Conservation (phyloP, 2,329 filamentous ascomycete genomes). For the Leptographium flavum region DNA sequence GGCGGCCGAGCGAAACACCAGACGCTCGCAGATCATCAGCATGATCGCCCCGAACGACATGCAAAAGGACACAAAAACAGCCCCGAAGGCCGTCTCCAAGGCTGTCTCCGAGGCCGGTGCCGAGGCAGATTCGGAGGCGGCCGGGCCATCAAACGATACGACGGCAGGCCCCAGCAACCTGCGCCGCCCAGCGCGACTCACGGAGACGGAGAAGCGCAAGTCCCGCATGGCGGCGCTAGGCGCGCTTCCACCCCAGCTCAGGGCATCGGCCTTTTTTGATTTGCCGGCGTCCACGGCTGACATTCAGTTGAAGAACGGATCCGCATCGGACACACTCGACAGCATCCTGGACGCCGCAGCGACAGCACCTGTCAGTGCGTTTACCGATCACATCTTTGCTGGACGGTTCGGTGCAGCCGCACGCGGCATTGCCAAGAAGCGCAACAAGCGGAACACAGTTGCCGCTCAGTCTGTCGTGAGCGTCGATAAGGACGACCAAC, state of each 20-base stretch:
- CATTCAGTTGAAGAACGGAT: conserved; percentile 56
- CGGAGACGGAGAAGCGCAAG: conserved; percentile 22
- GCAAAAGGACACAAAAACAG: neutral
- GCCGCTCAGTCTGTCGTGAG: neutral
- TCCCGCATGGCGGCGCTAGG: conserved; percentile 23
- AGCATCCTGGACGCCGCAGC: conserved; percentile 85
- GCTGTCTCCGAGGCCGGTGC: neutral
- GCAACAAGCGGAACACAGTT: conserved; percentile 19
- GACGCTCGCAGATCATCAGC: conserved; percentile 59
- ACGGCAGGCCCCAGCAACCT: conserved; percentile 8
- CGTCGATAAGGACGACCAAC: neutral
- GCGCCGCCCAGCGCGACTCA: conserved; percentile 16
- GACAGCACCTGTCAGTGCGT: conserved; percentile 74
- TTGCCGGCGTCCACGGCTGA: conserved; percentile 35
- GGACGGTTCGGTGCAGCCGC: conserved; percentile 63
- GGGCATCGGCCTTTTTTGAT: conserved; percentile 88
- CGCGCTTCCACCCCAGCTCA: conserved; percentile 63
- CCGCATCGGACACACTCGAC: conserved; percentile 78
- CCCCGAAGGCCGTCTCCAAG: neutral
- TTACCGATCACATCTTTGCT: conserved; percentile 76
- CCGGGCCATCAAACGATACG: neutral
- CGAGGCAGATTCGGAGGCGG: no score
- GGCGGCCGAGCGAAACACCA: conserved; percentile 47
- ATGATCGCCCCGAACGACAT: conserved; percentile 30
- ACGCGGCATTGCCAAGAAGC: conserved; percentile 49